Base-by-base conservation (phyloP, 352 stramenopile species). In the Aphanomyces stellatus region DNA sequence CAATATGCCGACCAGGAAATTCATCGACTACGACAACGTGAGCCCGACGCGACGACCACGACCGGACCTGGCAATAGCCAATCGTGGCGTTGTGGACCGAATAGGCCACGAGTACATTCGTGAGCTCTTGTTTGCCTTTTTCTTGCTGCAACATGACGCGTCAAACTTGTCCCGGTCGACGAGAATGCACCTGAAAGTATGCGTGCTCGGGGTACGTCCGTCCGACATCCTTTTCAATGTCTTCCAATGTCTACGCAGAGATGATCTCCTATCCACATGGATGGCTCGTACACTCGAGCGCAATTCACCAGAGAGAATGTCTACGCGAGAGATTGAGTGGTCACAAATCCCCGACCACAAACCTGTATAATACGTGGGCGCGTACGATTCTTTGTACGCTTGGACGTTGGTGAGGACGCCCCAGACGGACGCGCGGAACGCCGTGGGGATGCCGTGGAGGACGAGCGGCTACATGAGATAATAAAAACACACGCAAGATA, bases 1-100 rank as follows among this genome's bases (percentile, higher is more conserved):
- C 53, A 90, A 62, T 59, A 89, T 84, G 35, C 79, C 82, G 0
- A 76, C 79, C 25, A 91, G 72, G 56, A 91, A 91, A 66, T 91
- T 91, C 78, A 91, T 90, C 43, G 76, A 81, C 72, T 86, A 65
- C 8, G 8, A 25, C n/a, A 22, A 13, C 22, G n/a, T n/a, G n/a
- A 25, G 27, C 8, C 7, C 31, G 37, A 62, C 31, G 7, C 8
- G 37, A 13, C 22, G 22, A 24, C 22, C 7, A 53, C 7, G 11
- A 13, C 17, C 53, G 33, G 17, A 64, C 62, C 46, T 74, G 81
- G 67, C 81, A 90, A 55, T 90, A 90, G 2, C 81, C 79, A 22
- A 90, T 80, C 4, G 59, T 48, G 0, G 69, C 65, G 63, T 88
- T 85, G 51, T 85, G 81, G 10, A 87, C 42, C 27, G 79, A 79